Evolutionary conservation across 2,329 filamentous ascomycete genomes (phyloP).

Genomic region (Aspergillus tamarii): DNA sequence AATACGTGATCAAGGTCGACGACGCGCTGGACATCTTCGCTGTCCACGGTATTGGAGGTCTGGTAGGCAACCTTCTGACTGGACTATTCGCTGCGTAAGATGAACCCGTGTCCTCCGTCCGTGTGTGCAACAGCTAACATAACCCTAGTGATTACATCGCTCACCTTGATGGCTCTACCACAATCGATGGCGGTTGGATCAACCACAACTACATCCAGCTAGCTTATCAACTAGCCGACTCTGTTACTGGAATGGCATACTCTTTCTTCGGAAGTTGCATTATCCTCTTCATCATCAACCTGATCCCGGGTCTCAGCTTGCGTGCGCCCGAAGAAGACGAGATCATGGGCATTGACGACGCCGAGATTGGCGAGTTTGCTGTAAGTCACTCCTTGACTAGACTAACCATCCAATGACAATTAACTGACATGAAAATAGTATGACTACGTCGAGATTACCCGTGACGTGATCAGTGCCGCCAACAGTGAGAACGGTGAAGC

Average conservation of each 20-base stretch:
- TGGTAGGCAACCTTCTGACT: conserved; percentile 78
- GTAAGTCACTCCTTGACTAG: conserved; percentile 44
- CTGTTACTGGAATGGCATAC: conserved; percentile 73
- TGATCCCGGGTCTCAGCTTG: conserved; percentile 74
- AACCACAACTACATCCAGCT: conserved; percentile 84
- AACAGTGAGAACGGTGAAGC: conserved; percentile 27
- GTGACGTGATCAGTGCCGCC: conserved; percentile 61
- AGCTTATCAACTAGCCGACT: conserved; percentile 82
- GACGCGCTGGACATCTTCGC: conserved; percentile 89
- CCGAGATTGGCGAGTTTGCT: conserved; percentile 92
- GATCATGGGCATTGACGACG: conserved; percentile 82
- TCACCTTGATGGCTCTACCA: conserved; percentile 70
- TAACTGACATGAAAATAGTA: conserved; percentile 54
- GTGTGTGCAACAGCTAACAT: conserved; percentile 16
- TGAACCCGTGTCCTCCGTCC: not conserved
- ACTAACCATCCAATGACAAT: not conserved
- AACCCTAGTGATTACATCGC: conserved; percentile 72
- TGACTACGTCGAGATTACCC: conserved; percentile 83
- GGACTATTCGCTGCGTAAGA: conserved; percentile 77
- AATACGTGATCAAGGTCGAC: conserved; percentile 79
- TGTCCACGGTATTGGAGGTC: conserved; percentile 75
- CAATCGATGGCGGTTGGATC: conserved; percentile 77
- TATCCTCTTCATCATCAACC: conserved; percentile 79
- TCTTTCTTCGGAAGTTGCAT: conserved; percentile 77
- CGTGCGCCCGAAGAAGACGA: conserved; percentile 78